Conservation (phyloP, 1,139 yeast species). For the Nakaseomyces kungkrabaensis region DNA sequence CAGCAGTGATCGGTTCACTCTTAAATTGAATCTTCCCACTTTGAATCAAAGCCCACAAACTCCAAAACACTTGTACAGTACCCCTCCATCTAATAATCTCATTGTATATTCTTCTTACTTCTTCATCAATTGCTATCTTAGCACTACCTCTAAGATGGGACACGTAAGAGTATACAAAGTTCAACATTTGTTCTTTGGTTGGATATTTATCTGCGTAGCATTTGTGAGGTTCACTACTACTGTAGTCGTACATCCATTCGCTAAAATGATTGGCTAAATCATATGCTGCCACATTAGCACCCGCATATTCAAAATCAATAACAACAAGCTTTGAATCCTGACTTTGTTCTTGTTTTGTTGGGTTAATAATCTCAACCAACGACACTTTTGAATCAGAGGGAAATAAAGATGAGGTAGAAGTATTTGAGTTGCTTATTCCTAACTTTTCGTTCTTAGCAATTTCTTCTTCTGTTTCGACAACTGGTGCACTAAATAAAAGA, state of each 20-base stretch:
- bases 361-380: conserved; percentile 30
- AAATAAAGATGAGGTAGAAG: conserved; percentile 18
- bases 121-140: conserved; percentile 36
- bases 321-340: conserved; percentile 78
- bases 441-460: conserved; percentile 25
- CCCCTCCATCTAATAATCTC: conserved; percentile 75
- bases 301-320: conserved; percentile 92
- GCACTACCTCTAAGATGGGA: conserved; percentile 24
- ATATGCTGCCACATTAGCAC: conserved; percentile 83
- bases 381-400: conserved; percentile 29
- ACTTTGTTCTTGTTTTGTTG: conserved; percentile 31
- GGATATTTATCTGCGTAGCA: conserved; percentile 63
- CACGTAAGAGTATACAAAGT: conserved; percentile 65
- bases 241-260: conserved; percentile 97
- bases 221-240: conserved; percentile 40
- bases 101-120: conserved; percentile 49
- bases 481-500: conserved; percentile 42
- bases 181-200: conserved; percentile 51
- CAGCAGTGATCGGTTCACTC: conserved; percentile 15
- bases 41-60: conserved; percentile 85
- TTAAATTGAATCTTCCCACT: conserved; percentile 36
- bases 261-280: conserved; percentile 84
- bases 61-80: conserved; percentile 72
- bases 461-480: conserved; percentile 11
- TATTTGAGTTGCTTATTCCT: conserved; percentile 12